Base-by-base conservation (phyloP, 225 moss, liverwort and hornwort species). In the Anthoceros angustus region DNA sequence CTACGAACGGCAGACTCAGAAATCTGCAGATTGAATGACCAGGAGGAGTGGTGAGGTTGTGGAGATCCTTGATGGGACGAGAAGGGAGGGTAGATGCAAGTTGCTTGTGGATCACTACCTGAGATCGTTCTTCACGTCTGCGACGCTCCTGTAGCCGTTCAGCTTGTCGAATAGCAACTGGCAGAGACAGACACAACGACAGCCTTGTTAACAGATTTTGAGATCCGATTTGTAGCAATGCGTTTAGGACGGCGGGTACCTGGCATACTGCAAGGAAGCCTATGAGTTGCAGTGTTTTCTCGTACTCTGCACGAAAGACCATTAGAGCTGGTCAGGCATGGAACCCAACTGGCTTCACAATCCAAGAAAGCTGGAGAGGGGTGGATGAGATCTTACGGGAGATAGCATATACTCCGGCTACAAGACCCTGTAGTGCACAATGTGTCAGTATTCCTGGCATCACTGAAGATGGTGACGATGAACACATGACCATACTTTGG, bases 201-300 rank as follows among this genome's bases (percentile, higher is more conserved):
- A 32, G 32, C 32, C 32, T 1, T 32, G 32, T 32, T 4, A 32
- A 4, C 32, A 32, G 32, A 4, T 32, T 32, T 32, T 32, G 32
- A 32, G 32, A 32, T 1, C 32, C 32, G 32, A 32, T 32, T 32
- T 4, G 2, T 4, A 32, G 4, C 32, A 32, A 1, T 32, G 71
- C 66, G 67, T 16, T 64, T 64, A 55, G 63, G 4, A 40, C 18
- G 38, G 14, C 11, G 40, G 43, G 40, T 80, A 91, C 95, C 95
- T 87, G 71, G 26, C 77, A 78, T 60, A 81, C 42, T 49, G 82
- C 84, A 42, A 98, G 64, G 41, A 87, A 45, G 60, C 89, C 98
- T 62, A 98, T 24, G 39, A 87, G 69, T 72, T 98, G 89, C 65
- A 98, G 66, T 0, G 86, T 62, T 71, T 79, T 98, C 77, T 98